phyloP scores from a whole-genome alignment of 2,329 filamentous ascomycete genomes.

The Hypoxylon sp. region DNA sequence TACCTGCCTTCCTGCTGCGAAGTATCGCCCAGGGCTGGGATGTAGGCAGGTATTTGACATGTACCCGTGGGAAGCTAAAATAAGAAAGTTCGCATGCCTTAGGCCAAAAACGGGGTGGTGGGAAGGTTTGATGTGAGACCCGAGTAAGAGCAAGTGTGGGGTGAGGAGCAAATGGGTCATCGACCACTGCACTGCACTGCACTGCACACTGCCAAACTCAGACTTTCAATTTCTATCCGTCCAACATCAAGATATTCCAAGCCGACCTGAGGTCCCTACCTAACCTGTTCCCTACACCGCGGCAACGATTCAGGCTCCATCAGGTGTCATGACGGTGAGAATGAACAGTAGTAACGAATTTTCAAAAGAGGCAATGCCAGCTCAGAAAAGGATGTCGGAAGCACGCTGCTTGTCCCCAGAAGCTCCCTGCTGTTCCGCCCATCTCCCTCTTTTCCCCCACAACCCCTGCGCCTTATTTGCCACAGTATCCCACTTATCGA shows the following conservation, averaged over 20 bases:
- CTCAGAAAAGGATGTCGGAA: not conserved
- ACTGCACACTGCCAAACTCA: too few relatives aligned
- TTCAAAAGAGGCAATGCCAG: not conserved
- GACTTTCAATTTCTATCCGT: not conserved
- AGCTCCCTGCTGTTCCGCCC: not conserved
- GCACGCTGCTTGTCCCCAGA: not conserved
- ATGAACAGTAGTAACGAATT: not conserved
- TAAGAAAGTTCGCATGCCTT: too few relatives aligned
- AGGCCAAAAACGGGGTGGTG: too few relatives aligned
- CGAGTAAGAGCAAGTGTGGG: too few relatives aligned
- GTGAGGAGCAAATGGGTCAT: too few relatives aligned
- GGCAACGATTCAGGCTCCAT: not conserved
- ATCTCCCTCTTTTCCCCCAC: not conserved
- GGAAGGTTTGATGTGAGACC: too few relatives aligned
- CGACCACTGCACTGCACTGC: too few relatives aligned
- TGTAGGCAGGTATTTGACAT: too few relatives aligned
- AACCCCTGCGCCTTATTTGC: conserved; percentile 20
- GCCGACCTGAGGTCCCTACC: not conserved
- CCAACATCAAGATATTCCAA: not conserved
- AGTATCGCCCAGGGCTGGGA: too few relatives aligned
- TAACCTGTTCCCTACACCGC: too few relatives aligned
- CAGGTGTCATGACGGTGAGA: not conserved
- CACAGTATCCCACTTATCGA: conserved; percentile 7
- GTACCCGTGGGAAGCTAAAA: too few relatives aligned
- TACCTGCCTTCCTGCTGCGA: too few relatives aligned